phyloP scores from a whole-genome alignment of 768 basidiomycete genomes.

The Leccinum boreale region DNA sequence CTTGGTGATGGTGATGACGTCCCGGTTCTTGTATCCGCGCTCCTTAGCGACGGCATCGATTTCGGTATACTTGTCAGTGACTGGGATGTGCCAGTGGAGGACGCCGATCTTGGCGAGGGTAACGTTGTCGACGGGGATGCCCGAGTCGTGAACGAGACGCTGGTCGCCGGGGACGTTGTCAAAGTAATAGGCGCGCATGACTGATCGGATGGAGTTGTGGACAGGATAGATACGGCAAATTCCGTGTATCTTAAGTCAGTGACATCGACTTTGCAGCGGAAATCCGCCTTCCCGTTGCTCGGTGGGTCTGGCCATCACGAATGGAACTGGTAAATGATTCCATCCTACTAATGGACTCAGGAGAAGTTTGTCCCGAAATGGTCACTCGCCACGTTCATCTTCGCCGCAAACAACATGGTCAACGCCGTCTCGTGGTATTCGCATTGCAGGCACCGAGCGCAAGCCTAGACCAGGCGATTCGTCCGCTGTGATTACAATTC shows the following conservation, averaged over 20 bases:
- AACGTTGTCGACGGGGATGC: slow-evolving; percentile 48
- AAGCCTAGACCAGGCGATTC: neutral
- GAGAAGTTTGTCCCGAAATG: neutral
- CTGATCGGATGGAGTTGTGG: too few relatives aligned
- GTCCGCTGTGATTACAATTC: neutral
- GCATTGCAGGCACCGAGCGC: slow-evolving; percentile 1
- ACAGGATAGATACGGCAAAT: neutral
- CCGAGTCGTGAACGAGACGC: slow-evolving; percentile 73
- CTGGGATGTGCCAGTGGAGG: slow-evolving; percentile 60
- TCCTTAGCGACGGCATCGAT: slow-evolving; percentile 63
- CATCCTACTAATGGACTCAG: too few relatives aligned
- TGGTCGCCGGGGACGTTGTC: slow-evolving; percentile 80
- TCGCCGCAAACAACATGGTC: too few relatives aligned
- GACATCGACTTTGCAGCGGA: too few relatives aligned
- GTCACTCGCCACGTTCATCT: neutral
- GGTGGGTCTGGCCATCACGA: too few relatives aligned
- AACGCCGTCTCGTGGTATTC: neutral
- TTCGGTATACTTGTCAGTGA: slow-evolving; percentile 13
- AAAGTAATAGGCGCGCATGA: slow-evolving; percentile 77
- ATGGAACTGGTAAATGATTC: too few relatives aligned
- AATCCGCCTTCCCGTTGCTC: too few relatives aligned
- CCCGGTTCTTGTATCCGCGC: slow-evolving; percentile 82
- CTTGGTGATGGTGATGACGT: slow-evolving; percentile 73
- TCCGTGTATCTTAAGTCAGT: neutral
- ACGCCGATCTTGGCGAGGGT: slow-evolving; percentile 60